These are phyloP conservation scores for Talaromyces sp. DNA, from an alignment of 2,329 filamentous ascomycete species.

Conservation along the genomic window DNA sequence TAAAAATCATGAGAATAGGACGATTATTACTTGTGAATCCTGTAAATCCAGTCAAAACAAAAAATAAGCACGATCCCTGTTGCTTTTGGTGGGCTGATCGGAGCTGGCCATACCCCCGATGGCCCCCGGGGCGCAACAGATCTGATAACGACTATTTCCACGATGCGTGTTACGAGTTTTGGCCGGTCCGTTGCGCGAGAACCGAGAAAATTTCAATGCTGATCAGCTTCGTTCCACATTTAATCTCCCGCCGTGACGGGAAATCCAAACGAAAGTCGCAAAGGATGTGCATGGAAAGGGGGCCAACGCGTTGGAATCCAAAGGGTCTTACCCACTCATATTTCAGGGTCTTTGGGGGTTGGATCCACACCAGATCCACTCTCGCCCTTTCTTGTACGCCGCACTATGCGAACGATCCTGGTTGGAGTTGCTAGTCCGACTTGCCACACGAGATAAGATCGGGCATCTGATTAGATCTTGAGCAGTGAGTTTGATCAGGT, in stretches of 20 bases:
- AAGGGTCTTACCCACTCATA: neutral
- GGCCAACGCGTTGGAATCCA: neutral
- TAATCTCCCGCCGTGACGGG: neutral
- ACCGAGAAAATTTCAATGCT: neutral
- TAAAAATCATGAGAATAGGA: no score
- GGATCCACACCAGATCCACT: conserved; percentile 6
- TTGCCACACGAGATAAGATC: conserved; percentile 6
- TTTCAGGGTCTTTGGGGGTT: neutral
- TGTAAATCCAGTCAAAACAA: no score
- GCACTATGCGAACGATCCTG: neutral
- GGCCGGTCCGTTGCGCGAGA: conserved; percentile 7
- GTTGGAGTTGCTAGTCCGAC: neutral
- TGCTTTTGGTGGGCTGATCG: no score
- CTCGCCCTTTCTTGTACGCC: neutral
- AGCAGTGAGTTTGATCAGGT: neutral
- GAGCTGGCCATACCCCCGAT: no score
- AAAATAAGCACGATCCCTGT: no score
- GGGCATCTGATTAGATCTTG: conserved; percentile 6
- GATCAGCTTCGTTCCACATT: conserved; percentile 5
- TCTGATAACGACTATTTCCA: no score
- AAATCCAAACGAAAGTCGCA: neutral
- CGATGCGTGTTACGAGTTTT: neutral
- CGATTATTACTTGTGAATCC: no score
- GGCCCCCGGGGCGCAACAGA: no score
- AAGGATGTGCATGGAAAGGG: neutral